These are phyloP conservation scores for Monosporascus cannonballus DNA, from an alignment of 2,329 filamentous ascomycete genomes.

Conservation along the genomic window DNA sequence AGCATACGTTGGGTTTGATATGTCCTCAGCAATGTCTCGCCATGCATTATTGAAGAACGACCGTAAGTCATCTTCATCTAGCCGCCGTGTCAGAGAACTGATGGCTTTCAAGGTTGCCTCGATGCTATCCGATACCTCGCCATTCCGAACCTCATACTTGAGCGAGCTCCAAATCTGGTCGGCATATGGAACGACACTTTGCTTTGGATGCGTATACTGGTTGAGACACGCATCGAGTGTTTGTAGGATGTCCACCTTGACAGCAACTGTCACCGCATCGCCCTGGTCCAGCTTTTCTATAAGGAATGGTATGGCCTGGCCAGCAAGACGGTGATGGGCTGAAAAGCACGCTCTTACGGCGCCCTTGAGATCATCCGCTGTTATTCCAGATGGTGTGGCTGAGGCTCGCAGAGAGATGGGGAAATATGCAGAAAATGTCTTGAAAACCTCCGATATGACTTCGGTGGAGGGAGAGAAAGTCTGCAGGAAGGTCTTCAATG, in stretches of 20 bases:
- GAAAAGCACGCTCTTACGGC: constrained; percentile 49
- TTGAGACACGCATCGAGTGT: constrained; percentile 49
- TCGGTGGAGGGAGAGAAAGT: constrained; percentile 40
- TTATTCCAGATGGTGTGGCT: constrained; percentile 42
- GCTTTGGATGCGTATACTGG: constrained; percentile 39
- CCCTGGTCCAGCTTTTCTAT: constrained; percentile 53
- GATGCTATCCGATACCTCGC: constrained; percentile 51
- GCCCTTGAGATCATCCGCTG: constrained; percentile 49
- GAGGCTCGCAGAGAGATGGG: constrained; percentile 52
- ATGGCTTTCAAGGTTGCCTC: constrained; percentile 51
- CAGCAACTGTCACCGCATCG: constrained; percentile 50
- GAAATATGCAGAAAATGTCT: constrained; percentile 53
- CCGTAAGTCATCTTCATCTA: constrained; percentile 38
- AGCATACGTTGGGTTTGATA: constrained; percentile 47
- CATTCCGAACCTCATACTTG: constrained; percentile 58
- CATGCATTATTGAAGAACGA: constrained; percentile 43
- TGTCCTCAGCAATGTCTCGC: constrained; percentile 47
- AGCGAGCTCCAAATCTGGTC: constrained; percentile 53
- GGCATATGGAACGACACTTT: constrained; percentile 42
- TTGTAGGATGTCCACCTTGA: constrained; percentile 54
- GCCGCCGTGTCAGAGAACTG: constrained; percentile 39
- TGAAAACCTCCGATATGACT: constrained; percentile 45
- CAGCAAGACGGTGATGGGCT: constrained; percentile 39
- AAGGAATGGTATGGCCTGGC: constrained; percentile 45
- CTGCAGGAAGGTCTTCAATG: constrained; percentile 37